Base-by-base conservation (phyloP, 2,329 filamentous ascomycete genomes). In the Venturiaceae sp. region DNA sequence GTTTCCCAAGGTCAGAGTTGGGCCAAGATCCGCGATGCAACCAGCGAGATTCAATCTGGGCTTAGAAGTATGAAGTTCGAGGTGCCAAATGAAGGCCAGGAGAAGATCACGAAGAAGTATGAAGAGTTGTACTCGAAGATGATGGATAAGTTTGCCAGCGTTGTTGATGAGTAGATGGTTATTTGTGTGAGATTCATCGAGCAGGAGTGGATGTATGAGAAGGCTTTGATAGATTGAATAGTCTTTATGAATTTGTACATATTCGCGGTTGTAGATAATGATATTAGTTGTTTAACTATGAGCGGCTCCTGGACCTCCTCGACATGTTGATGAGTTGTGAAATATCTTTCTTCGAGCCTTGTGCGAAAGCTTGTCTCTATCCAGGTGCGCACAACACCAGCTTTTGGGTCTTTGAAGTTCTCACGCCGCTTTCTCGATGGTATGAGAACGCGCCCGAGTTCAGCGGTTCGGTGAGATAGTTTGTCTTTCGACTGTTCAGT, bases 41-140 rank as follows among this genome's bases (percentile, higher is more conserved):
- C 94, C 13, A 79, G 82, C 59, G 92, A 96, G 26, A 84, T 97
- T 65, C 92, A 96, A 78, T 82, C 78, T 61, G 81, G 90, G 70
- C 81, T 99, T 67, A 83, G 92, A 70, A 89, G 84, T 72, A 91
- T 99, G 83, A 99, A 99, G 80, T 99, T 99, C 68, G 94, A 99
- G 81, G 72, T 96, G 63, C 94, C 94, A 5, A 83, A 82, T 55
- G 89, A 99, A 0, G 90, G 90, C 60, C 79, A 96, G 77, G 87
- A 94, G 61, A 81, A 74, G 60, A 81, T 99, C 63, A 80, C 77
- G 67, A 92, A 92, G 83, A 96, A 92, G 89, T 99, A 97, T 74
- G 94, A 97, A 81, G 85, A 85, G 66, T 84, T 97, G 66, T 82
- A 94, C 67, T 90, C 95, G 77, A 81, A 84, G 67, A 92, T 99